Base-by-base conservation (phyloP, 1,284 basidiomycete genomes). In the Tylopilus sp. region DNA sequence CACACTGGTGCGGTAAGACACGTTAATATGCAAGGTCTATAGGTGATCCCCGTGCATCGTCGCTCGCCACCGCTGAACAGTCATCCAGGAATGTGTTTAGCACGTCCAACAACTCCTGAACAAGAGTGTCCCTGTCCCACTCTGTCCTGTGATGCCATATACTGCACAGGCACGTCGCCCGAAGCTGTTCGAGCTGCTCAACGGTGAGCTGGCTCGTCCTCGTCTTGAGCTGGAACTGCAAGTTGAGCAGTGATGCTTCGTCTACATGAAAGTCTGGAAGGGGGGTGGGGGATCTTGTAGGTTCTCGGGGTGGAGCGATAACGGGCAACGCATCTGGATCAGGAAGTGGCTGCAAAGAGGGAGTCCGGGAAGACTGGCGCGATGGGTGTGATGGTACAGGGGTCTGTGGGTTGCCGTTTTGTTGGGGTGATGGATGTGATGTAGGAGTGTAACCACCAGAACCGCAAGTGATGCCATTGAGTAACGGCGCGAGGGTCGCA, bases 171-270 rank as follows among this genome's bases (percentile, higher is more conserved):
- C 85, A 89, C 1, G 83, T 84, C 6, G 96, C 94, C 5, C 97
- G 84, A 7, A 98, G 77, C 67, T 98, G 94, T 66, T 98, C 95
- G 4, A 99, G 81, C 68, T 98, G 86, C 65, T 99, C 96, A 42
- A 98, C 79, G 24, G 77, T 90, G 40, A 94, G 74, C 1, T 64
- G 63, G 2, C 60, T 69, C 1, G 92, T 95, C 42, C 68, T 67
- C 22, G 79, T 73, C 29, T 73, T 73, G 28, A 91, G 68, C 48
- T 74, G 71, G 13, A 65, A 50, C 53, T 75, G 69, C 1, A 93
- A 74, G 20, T 77, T 65, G 1, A 60, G 60, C 8, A 91, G 59
- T 5, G 76, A 64, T 6, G 53, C 63, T 28, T 80, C 73, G 52
- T 85, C 73, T 5, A 91, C 62, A 41, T 79, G 69, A 66, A 93